Evolutionary conservation across 805 yeast species (phyloP), one percentile per base, ranked within the genome.

Genomic region (Sporopachydermia lactativora): DNA sequence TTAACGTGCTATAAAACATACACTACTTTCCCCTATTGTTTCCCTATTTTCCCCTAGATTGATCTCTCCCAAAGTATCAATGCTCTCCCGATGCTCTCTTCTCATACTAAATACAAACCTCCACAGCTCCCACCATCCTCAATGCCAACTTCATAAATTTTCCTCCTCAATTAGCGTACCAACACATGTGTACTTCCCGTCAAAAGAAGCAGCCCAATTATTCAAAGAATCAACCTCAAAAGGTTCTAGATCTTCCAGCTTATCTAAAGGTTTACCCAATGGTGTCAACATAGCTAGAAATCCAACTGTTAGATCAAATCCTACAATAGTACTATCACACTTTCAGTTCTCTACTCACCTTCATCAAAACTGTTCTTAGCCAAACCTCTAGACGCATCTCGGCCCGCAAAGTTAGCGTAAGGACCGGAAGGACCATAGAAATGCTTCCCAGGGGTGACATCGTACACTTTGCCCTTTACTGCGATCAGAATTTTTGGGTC

Each of bases 401-500:
- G 80, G 1, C 97, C 97, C 1, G 96, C 96, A 66, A 89, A 89
- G 54, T 82, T 84, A 36, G 82, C 77, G 60, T 89, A 89, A 0
- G 96, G 95, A 0, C 96, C 96, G 19, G 89, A 83, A 4, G 97
- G 97, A 0, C 97, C 97, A 58, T 89, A 89, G 55, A 89, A 88
- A 38, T 73, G 71, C 47, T 88, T 73, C 0, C 94, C 94, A 6
- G 66, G 64, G 3, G 83, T 65, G 15, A 85, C 94, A 53, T 89
- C 96, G 52, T 71, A 89, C 2, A 89, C 95, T 17, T 69, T 77
- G 1, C 95, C 94, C 49, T 70, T 74, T n/a, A 89, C 84, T 0
- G 84, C 92, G 46, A 89, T 72, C 52, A 78, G 81, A n/a, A 89
- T 84, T 51, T 75, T 75, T 41, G 77, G 77, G 47, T 81, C 78